Evolutionary conservation across 805 yeast species (phyloP), one percentile per base, ranked within the genome.

Genomic region (Middelhovenomyces tepae): DNA sequence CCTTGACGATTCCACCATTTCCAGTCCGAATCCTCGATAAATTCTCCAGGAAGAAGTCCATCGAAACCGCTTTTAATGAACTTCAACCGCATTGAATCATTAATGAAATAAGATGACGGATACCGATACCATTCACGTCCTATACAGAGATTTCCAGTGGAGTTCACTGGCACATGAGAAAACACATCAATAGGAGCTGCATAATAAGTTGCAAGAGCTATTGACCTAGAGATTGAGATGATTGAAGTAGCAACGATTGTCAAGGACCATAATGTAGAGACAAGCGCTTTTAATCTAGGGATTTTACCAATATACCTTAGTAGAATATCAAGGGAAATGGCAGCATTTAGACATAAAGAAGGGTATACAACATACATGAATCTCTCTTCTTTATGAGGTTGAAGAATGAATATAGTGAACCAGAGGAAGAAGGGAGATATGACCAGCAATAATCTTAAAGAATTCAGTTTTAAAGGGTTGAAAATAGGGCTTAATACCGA

Each of bases 61-160:
- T 78, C 73, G 56, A 87, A 89, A 1, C 89, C 91, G 36, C 85
- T 76, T 36, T 66, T 61, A 7, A 82, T 73, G 54, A 84, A 89
- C 46, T 64, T 63, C 16, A 85, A 59, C 43, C 95, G 60, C 46
- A 67, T 67, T 37, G 72, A 62, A 4, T 71, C 67, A 3, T 82
- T 77, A 16, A 89, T 59, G 50, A 87, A 84, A 52, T 86, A 82
- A 0, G 95, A 86, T 1, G 82, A 75, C 7, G 97, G 95, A 56
- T 64, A 87, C 50, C 89, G 81, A 50, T 84, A 85, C 96, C 96
- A 87, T 59, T 89, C 96, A 38, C 94, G 69, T 2, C 95, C 96
- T n/a, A 81, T 67, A 56, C 97, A 89, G 0, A 89, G 78, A 43
- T 74, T 78, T 22, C 58, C 60, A 3, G 48, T 45, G 5, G 48